Evolutionary conservation across 2,329 filamentous ascomycete species (phyloP), one percentile per base, ranked within the genome.

Genomic region (Bipolaris zeicola): DNA sequence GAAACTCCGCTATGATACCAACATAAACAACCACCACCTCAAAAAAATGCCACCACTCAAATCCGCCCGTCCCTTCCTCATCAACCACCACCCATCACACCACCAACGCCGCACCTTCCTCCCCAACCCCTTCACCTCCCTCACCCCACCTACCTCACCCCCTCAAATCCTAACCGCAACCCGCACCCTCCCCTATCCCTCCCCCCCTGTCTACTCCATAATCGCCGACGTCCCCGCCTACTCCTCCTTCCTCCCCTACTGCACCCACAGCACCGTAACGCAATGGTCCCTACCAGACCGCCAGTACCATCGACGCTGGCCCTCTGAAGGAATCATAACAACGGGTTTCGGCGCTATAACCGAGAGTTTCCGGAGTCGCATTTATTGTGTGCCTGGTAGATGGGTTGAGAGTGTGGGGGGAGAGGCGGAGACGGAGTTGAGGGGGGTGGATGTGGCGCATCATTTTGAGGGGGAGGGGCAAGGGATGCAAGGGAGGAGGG

Each of bases 231-330:
- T 99, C 63, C 86, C 91, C 76, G 65, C 61, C 61, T 99, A 99
- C 84, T 81, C 84, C 36, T 76, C 81, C 63, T 99, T 98, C 82
- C 86, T 99, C n/a, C 95, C 95, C 10, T 97, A 96, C 83, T 96
- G 94, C 79, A 84, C 86, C 41, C 82, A 81, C 43, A 93, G 90
- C 36, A 84, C 82, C 58, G 92, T 98, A 38, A 96, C 92, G 1
- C 81, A 83, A 56, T 92, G 89, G 84, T 89, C 90, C 6, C 51
- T 73, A 11, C 80, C 85, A 7, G 81, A 85, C 69, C 58, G 78
- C 57, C 5, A 57, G 43, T 68, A 80, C 49, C 77, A 78, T 26
- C 81, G 80, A 39, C 78, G 77, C 41, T 90, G 85, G 82, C 95
- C 95, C 0, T 83, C 87, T 26, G 84, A 88, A 61, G 95, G 91